Conservation (phyloP, 768 basidiomycete species). For the Tulasnella sp. region DNA sequence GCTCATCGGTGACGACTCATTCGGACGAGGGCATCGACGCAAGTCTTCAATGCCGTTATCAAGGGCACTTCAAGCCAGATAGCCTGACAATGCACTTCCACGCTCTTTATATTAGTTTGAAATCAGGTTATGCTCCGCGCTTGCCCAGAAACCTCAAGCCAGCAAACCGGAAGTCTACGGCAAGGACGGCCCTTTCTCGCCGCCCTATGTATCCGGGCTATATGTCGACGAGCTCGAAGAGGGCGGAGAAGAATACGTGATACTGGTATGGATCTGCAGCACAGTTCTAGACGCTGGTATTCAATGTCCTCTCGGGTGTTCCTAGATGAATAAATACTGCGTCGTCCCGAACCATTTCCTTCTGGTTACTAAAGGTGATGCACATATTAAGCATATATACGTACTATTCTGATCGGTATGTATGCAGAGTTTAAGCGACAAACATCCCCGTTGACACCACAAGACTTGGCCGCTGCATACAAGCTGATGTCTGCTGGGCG, state of each 20-base stretch:
- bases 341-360: constrained; percentile 78
- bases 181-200: constrained; percentile 63
- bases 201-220: constrained; percentile 71
- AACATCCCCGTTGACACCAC: constrained; percentile 63
- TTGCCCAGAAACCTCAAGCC: constrained; percentile 63
- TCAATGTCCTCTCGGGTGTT: neutral
- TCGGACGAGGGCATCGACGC: constrained; percentile 57
- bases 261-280: constrained; percentile 43
- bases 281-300: neutral
- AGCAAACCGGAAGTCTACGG: constrained; percentile 23
- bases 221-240: constrained; percentile 64
- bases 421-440: constrained; percentile 61
- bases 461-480: constrained; percentile 70
- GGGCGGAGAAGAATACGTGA: constrained; percentile 48
- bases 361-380: constrained; percentile 68
- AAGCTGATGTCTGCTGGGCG: constrained; percentile 58
- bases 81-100: neutral
- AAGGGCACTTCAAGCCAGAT: neutral
- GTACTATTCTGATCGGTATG: neutral
- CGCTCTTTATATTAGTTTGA: constrained; percentile 51
- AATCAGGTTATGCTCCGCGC: constrained; percentile 71
- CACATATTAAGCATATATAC: neutral
- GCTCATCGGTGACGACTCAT: constrained; percentile 54
- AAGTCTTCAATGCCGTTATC: constrained; percentile 18
- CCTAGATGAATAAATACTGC: constrained; percentile 76